Evolutionary conservation across 768 basidiomycete genomes (phyloP), one percentile per base, ranked within the genome.

Genomic region (Amanita rubescens): DNA sequence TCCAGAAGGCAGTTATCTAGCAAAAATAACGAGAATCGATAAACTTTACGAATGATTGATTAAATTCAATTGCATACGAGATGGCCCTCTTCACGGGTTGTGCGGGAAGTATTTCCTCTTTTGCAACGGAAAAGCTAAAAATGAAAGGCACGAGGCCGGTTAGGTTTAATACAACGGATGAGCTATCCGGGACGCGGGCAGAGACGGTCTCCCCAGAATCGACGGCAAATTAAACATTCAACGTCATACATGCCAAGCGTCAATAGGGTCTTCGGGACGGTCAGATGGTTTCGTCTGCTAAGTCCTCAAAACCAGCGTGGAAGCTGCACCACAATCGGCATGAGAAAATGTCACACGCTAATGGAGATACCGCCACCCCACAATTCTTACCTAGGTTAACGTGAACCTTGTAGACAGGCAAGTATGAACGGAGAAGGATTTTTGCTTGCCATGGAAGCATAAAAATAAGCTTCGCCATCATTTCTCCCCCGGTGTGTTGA

Each of bases 141-240:
- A 53, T 53, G 52, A 53, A 30, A 20, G 20, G 24, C 52, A 53
- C 33, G 52, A 53, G 52, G 52, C 38, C 17, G 51, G 27, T 30
- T 27, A 44, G 41, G 10, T 41, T 14, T 34, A 51, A 43, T 42
- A n/a, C 17, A 33, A 33, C 39, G 41, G 27, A n/a, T 30, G 11
- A 14, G 41, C 15, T 11, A 17, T 15, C 20, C 38, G 17, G 41
- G 30, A 22, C 37, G 10, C 17, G 34, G 15, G 19, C n/a, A 19
- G 37, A n/a, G n/a, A 30, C 30, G 44, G 44, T 30, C 43, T 32
- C 19, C 33, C 32, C 10, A 27, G 47, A 22, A 35, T 39, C 35
- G 19, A 30, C 14, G 27, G 30, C 20, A 15, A 2, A 30, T 25
- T 30, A 46, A 30, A n/a, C 25, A 25, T n/a, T 1, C 44, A 32